Evolutionary conservation across 2,329 filamentous ascomycete genomes (phyloP).

Genomic region (Diplodia corticola): DNA sequence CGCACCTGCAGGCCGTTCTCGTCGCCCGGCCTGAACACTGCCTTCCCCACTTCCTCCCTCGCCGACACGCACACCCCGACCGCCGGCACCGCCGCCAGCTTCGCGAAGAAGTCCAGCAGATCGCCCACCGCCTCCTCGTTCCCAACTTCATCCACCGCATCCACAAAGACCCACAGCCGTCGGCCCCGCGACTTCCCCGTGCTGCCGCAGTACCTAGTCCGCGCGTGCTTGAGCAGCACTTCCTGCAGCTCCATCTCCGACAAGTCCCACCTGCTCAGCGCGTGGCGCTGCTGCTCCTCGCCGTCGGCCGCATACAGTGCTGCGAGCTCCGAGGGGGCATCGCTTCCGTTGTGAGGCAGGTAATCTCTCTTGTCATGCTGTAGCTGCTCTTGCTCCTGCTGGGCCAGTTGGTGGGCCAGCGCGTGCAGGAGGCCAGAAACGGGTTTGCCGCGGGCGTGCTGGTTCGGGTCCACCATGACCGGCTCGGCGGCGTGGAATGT

Average conservation of each 20-base stretch:
- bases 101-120: neutral
- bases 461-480: neutral
- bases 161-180: conserved; percentile 3
- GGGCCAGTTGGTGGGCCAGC: neutral
- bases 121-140: neutral
- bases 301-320: neutral
- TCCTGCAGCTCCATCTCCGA: conserved; percentile 10
- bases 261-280: neutral
- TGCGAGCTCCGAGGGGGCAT: neutral
- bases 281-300: neutral
- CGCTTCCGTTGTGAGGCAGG: neutral
- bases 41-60: neutral
- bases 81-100: neutral
- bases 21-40: neutral
- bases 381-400: neutral
- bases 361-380: neutral
- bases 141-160: neutral
- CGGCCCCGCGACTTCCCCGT: neutral
- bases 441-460: neutral
- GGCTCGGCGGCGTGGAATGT: neutral
- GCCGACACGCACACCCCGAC: neutral
- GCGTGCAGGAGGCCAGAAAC: neutral
- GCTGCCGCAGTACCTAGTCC: neutral
- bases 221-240: neutral
- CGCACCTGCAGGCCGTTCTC: neutral